Base-by-base conservation (phyloP, 208 protist genomes). In the Angomonas deanei region DNA sequence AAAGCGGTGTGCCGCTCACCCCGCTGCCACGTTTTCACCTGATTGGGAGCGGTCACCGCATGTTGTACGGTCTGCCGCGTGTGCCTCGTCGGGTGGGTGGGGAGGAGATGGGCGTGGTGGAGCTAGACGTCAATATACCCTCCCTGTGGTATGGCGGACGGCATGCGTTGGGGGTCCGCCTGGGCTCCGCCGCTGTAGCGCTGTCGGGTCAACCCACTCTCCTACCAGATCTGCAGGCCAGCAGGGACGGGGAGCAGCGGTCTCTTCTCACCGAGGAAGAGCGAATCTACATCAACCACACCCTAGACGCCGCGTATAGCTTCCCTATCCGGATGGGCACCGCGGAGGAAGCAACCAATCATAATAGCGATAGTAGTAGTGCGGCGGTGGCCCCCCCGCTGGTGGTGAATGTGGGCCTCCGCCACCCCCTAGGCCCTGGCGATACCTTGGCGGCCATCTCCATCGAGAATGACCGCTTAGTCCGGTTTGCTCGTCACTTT, bases 391-490 rank as follows among this genome's bases (percentile, higher is more conserved):
- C 50, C 19, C 64, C 61, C 26, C 78, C 78, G 49, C 62, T 58
- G 66, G 78, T 74, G 3, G 32, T 80, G 32, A 76, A 72, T 24
- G 61, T 78, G 13, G 76, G 76, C 15, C n/a, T 86, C 38, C 80
- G 78, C 67, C 66, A 78, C 10, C 80, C 76, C 15, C 36, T 83
- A 8, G 31, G 65, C 26, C 19, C 67, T 17, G 80, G 80, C n/a
- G 80, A 86, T 70, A 82, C 80, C 0, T 59, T 86, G 11, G 48
- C 76, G 10, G 80, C 61, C 21, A 17, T 86, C 28, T 56, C 76
- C 1, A 4, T 86, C 28, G 76, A 86, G 61, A 82, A 61, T 28
- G 76, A 86, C 33, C 69, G 80, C 21, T 48, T 74, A 57, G 13
- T 34, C 59, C 46, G 30, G 38, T 24, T 42, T 64, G 55, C 70